Evolutionary conservation across 805 yeast species (phyloP), one percentile per base, ranked within the genome.

Genomic region (Candida adriatica): DNA sequence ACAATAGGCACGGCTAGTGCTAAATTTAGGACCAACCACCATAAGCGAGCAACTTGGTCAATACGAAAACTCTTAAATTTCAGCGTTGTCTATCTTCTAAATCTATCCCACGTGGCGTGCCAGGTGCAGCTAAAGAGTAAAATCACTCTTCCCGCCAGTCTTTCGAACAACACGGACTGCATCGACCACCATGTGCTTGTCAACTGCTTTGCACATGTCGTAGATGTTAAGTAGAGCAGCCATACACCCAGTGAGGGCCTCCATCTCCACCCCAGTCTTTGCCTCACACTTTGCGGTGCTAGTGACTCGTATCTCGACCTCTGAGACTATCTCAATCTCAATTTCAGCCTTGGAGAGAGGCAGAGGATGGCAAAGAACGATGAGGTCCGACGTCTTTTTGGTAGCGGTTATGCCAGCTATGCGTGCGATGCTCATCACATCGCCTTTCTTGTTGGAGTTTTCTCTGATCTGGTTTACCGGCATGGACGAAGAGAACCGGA

Each of bases 191-290:
- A 71, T 71, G 17, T 45, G 43, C 43, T 65, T 59, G 43, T 71
- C 77, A n/a, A 67, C 71, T 2, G 75, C 73, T 42, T 71, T 71
- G 44, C 76, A 70, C 76, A 71, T 71, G 45, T 71, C 77, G 37
- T 71, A 71, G n/a, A 71, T 51, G 10, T 75, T 70, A 18, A 66
- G 49, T 24, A 71, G 45, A 0, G 68, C 55, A 8, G 62, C 54
- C 14, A 59, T 58, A 6, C 59, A 66, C 0, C 77, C 76, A 2
- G 62, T 55, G 14, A 71, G 37, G 1, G 76, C 75, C 45, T 71
- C 78, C 76, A 71, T 71, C 42, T 71, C 78, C 5, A 71, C 76
- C 1, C 77, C 78, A 0, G 78, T 71, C 30, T 65, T 61, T 4
- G 74, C 75, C 6, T 54, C 55, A 39, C 75, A 68, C 27, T 61